These are phyloP conservation scores for Colletotrichum chrysophilum DNA, from an alignment of 2,329 filamentous ascomycete species.

Conservation along the genomic window DNA sequence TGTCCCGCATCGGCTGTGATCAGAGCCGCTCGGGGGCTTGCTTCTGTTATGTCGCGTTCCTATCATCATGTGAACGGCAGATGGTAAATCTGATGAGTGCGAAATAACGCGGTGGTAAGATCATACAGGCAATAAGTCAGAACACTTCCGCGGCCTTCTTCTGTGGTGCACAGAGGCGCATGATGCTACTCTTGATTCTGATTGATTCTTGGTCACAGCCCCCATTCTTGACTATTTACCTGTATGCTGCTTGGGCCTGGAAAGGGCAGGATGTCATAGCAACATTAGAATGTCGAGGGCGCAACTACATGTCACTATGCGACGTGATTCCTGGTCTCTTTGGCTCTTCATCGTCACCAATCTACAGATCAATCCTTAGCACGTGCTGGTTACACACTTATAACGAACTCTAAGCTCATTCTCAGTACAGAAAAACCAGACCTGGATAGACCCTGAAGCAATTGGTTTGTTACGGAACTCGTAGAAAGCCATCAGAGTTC, in stretches of 20 bases:
- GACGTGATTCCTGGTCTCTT: not conserved
- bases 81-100: not conserved
- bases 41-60: not conserved
- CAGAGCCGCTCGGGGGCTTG: not conserved
- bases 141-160: not conserved
- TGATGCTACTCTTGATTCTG: not conserved
- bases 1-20: not conserved
- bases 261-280: not conserved
- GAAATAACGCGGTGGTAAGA: not conserved
- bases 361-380: not conserved
- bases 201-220: not conserved
- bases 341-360: not conserved
- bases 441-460: not conserved
- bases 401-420: not conserved
- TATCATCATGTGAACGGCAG: not conserved
- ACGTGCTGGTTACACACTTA: not conserved
- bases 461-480: not conserved
- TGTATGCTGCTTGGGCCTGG: not conserved
- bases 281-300: not conserved
- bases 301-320: not conserved
- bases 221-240: not conserved
- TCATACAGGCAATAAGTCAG: not conserved
- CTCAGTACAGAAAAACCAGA: not conserved
- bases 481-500: not conserved
- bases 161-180: not conserved